Conservation (phyloP, 2,329 filamentous ascomycete species). For the Hypoxylon sp. region DNA sequence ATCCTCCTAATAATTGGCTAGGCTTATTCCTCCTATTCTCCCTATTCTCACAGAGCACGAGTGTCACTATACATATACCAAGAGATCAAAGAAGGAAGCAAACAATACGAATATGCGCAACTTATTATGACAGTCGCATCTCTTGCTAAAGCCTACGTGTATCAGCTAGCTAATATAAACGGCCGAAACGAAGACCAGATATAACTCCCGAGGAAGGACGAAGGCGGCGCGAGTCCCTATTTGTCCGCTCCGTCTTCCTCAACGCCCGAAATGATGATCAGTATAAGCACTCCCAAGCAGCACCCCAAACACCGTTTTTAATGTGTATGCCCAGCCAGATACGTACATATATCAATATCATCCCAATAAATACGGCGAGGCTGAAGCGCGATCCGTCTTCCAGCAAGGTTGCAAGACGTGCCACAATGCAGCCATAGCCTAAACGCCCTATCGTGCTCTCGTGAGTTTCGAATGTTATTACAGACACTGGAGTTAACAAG, state of each 20-base stretch:
- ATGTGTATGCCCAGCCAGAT: conserved; percentile 60
- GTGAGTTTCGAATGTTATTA: conserved; percentile 58
- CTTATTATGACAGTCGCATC: conserved; percentile 20
- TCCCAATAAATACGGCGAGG: conserved; percentile 38
- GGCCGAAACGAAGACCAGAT: conserved; percentile 36
- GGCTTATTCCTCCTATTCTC: not conserved
- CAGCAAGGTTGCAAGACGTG: conserved; percentile 42
- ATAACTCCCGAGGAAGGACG: conserved; percentile 37
- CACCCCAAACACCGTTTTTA: conserved; percentile 62
- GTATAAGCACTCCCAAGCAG: conserved; percentile 47
- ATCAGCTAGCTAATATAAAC: conserved; percentile 49
- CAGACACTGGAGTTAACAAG: conserved; percentile 52
- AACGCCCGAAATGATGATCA: conserved; percentile 45
- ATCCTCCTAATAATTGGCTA: no score
- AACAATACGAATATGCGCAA: not conserved
- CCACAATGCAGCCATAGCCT: conserved; percentile 49
- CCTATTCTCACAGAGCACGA: not conserved
- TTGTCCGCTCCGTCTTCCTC: conserved; percentile 38
- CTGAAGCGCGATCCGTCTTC: conserved; percentile 42
- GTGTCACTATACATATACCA: not conserved
- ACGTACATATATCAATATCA: conserved; percentile 50
- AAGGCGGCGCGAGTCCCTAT: conserved; percentile 31
- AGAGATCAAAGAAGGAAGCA: not conserved
- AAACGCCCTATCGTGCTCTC: conserved; percentile 53
- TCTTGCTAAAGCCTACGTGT: conserved; percentile 42